Percentiles rank a stretch among this genome's conserved stretches.
phyloP scores from a whole-genome alignment of 129 eudicot species.

The Helianthus tuberosus region DNA sequence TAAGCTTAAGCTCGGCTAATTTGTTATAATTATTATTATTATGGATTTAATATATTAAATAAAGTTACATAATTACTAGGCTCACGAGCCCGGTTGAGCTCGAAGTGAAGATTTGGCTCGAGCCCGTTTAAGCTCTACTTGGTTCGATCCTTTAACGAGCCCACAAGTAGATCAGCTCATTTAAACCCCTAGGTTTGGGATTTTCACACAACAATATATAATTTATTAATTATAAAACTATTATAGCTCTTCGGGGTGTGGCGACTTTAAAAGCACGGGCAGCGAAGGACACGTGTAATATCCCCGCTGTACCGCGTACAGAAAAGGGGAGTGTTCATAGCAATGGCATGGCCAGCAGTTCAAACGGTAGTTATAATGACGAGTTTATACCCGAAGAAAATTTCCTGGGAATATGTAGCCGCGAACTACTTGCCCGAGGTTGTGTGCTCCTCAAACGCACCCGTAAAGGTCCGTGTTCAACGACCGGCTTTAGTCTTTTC shows the following conservation, averaged over 20 bases:
- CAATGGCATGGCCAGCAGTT: slow-evolving; percentile 60
- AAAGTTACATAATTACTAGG: too few species aligned
- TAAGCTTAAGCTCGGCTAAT: too few species aligned
- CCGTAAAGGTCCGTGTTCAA: slow-evolving; percentile 63
- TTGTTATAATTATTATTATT: too few species aligned
- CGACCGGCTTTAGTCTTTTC: background rate
- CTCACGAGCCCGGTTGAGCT: too few species aligned
- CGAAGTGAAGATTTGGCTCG: too few species aligned
- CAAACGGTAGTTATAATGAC: slow-evolving; percentile 71
- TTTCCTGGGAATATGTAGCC: slow-evolving; percentile 82
- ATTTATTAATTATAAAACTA: background rate
- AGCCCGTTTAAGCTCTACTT: too few species aligned
- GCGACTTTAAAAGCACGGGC: slow-evolving; percentile 92
- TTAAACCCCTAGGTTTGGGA: background rate
- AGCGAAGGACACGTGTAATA: slow-evolving; percentile 79
- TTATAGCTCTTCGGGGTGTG: slow-evolving; percentile 91
- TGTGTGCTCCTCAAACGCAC: slow-evolving; percentile 90
- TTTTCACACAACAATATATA: background rate
- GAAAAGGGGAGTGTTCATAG: slow-evolving; percentile 65
- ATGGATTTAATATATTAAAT: too few species aligned
- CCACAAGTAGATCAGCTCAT: too few species aligned
- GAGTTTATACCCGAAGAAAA: slow-evolving; percentile 91
- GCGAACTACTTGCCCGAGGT: slow-evolving; percentile 93
- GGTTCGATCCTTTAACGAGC: too few species aligned
- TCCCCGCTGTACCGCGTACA: slow-evolving; percentile 79